Base-by-base conservation (phyloP, 805 yeast genomes). In the Cyberlindnera galapagoensis region DNA sequence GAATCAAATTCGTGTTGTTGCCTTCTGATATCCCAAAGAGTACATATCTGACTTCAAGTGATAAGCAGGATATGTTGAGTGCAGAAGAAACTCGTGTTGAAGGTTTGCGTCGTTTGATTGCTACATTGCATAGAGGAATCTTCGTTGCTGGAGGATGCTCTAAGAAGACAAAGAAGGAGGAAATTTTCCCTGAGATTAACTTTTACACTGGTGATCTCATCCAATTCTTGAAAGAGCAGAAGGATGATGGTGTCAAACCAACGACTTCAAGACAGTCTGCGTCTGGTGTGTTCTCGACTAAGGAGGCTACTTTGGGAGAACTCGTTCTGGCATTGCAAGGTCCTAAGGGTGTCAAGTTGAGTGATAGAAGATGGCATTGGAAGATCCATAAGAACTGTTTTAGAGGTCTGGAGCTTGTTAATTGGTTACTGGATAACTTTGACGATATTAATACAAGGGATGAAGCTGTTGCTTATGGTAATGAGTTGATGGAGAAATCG, bases 1-100 rank as follows among this genome's bases (percentile, higher is more conserved):
- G 81, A 43, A 71, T 88, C 53, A 80, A 94, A 49, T 85, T 87
- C 59, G 97, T 87, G 4, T 67, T 92, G 3, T 61, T 88, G 31
- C 96, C 97, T 0, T 62, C 85, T 1, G 81, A 73, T n/a, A 65
- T 79, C 13, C 80, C 87, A 1, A 68, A 74, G 67, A 36, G 59
- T 41, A 58, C 63, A 3, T 46, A 52, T 41, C 50, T 63, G 23
- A 42, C 59, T 11, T 53, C 65, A 21, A 61, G 57, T 51, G 67
- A 64, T 19, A 57, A 63, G 22, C 71, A 69, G 40, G 95, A 85
- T 44, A 67, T 69, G 17, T 61, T 88, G 31, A 71, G 76, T 0
- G 76, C 80, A 3, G 98, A 90, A 51, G 97, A 90, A 56, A 71
- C 82, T n/a, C 62, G 95, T 35, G 69, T 90, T n/a, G 97, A 90